A percentile compares a stretch with the other conserved stretches of the same genome.
Conservation (phyloP, 345 rosid species). For the Capsella bursapastoris region DNA sequence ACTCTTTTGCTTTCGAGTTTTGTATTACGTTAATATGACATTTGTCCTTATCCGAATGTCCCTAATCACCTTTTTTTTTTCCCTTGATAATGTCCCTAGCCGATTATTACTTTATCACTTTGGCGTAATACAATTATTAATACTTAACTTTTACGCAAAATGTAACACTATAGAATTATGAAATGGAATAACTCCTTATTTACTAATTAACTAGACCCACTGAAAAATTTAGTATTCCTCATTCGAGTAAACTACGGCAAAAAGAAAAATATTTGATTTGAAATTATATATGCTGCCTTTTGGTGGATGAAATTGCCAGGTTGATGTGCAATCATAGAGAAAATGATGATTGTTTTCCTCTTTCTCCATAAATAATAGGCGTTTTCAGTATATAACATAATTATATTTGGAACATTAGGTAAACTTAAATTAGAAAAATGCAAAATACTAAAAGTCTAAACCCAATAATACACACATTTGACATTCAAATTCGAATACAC, state of each 20-base stretch:
- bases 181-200: constrained; percentile 19
- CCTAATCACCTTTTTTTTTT: background rate
- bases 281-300: constrained; percentile 18
- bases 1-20: constrained; percentile 15
- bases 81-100: background rate
- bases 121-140: constrained; percentile 1
- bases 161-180: background rate
- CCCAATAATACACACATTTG: background rate
- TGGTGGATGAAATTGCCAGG: constrained; percentile 10
- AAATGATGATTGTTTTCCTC: constrained; percentile 3
- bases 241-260: constrained; percentile 20
- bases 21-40: constrained; percentile 5
- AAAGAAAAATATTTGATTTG: background rate
- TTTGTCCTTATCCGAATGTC: constrained; percentile 37
- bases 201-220: background rate
- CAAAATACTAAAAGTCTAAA: background rate
- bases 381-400: constrained; percentile 2
- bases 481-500: background rate
- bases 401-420: background rate
- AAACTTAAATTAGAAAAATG: background rate
- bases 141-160: constrained; percentile 34
- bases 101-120: constrained; percentile 26
- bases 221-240: constrained; percentile 6
- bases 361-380: background rate
- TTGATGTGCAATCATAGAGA: constrained; percentile 31